A percentile compares a stretch with the other conserved stretches of the same genome.
Conservation (phyloP, 2,329 filamentous ascomycete genomes). For the Cercospora sesami region DNA sequence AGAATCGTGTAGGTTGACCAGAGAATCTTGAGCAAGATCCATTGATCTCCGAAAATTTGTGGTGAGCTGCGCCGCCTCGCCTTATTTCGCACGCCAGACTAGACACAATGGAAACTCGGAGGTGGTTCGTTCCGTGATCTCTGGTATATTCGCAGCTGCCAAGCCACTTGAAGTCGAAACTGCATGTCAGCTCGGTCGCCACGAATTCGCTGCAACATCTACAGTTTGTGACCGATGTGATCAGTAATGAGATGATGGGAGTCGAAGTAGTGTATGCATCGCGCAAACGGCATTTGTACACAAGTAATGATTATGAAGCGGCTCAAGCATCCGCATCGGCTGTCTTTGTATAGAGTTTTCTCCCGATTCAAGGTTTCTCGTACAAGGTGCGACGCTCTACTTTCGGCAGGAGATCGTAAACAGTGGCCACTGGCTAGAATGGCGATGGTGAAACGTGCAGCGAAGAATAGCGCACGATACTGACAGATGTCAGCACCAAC, state of each 20-base stretch:
- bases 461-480: neutral
- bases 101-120: neutral
- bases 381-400: neutral
- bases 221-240: neutral
- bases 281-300: neutral
- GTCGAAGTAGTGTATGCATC: neutral
- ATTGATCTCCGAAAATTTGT: neutral
- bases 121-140: neutral
- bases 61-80: neutral
- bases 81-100: neutral
- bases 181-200: neutral
- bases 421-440: neutral
- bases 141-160: neutral
- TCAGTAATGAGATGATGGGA: neutral
- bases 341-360: neutral
- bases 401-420: neutral
- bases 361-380: neutral
- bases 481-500: conserved; percentile 4
- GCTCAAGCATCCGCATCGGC: neutral
- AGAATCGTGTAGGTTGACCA: neutral
- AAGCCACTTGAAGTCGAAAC: neutral
- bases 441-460: neutral
- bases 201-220: neutral
- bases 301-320: neutral
- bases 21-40: neutral